Conservation (phyloP, 225 moss, liverwort and hornwort species). For the Antitrichia curtipendula region DNA sequence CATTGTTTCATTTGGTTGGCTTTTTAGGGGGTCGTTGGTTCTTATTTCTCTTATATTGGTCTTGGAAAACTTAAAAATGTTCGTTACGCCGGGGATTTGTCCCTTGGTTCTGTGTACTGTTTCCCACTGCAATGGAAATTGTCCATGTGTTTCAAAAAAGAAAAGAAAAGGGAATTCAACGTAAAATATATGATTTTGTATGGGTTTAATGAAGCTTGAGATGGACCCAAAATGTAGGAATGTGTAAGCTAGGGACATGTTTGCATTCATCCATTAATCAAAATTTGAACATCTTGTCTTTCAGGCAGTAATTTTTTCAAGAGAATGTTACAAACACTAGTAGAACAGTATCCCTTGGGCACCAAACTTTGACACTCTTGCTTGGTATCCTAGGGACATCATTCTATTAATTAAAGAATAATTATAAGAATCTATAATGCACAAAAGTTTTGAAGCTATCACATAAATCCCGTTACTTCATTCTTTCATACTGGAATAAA, state of each 20-base stretch:
- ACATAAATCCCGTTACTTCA: neutral
- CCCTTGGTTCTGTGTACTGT: no score
- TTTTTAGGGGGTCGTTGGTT: no score
- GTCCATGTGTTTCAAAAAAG: no score
- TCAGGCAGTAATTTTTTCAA: neutral
- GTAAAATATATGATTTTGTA: no score
- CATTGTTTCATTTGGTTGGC: no score
- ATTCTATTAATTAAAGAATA: neutral
- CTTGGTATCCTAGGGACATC: neutral
- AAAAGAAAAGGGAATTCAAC: no score
- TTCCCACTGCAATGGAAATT: no score
- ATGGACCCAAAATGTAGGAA: neutral
- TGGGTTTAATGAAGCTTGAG: no score
- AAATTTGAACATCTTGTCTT: neutral
- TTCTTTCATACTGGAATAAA: rapidly evolving
- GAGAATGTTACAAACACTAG: neutral
- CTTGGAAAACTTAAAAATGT: no score
- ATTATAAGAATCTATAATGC: neutral
- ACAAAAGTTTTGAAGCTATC: neutral
- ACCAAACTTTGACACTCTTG: neutral
- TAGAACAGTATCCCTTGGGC: rapidly evolving
- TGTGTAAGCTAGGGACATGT: neutral
- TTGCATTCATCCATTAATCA: neutral
- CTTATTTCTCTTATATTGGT: no score
- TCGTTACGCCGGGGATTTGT: no score